Percentiles rank a stretch among this genome's conserved stretches.
phyloP scores from a whole-genome alignment of 352 stramenopile species.

The Phytopythium ostracodes region DNA sequence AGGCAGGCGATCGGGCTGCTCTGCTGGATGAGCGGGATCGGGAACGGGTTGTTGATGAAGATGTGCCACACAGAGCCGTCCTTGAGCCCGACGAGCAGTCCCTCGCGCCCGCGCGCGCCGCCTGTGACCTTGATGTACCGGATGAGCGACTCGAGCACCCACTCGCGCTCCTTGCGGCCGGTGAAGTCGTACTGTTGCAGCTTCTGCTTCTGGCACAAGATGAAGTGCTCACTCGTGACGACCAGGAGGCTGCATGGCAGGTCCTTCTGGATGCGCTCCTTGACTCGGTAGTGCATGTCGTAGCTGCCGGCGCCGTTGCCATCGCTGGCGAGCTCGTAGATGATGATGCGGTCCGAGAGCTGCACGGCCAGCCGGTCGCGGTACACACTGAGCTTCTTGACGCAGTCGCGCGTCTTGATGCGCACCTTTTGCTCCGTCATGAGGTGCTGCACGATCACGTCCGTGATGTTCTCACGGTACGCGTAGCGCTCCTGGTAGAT shows the following conservation, averaged over 20 bases:
- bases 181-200: slow-evolving; percentile 91
- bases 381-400: slow-evolving; percentile 94
- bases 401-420: slow-evolving; percentile 94
- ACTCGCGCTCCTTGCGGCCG: slow-evolving; percentile 83
- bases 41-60: slow-evolving; percentile 95
- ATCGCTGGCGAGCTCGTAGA: slow-evolving; percentile 91
- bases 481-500: slow-evolving; percentile 93
- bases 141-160: slow-evolving; percentile 86
- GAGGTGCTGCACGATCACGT: slow-evolving; percentile 95
- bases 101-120: slow-evolving; percentile 85
- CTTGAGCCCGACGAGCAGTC: slow-evolving; percentile 90
- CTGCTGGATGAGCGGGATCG: slow-evolving; percentile 89
- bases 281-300: slow-evolving; percentile 93
- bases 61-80: slow-evolving; percentile 90
- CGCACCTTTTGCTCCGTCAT: slow-evolving; percentile 94
- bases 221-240: slow-evolving; percentile 89
- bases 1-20: slow-evolving; percentile 84
- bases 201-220: slow-evolving; percentile 91
- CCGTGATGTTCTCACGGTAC: slow-evolving; percentile 93
- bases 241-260: slow-evolving; percentile 86
- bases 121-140: slow-evolving; percentile 92
- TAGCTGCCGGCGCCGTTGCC: slow-evolving; percentile 42
- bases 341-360: slow-evolving; percentile 91
- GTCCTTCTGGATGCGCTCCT: slow-evolving; percentile 84
- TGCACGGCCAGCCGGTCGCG: slow-evolving; percentile 91